These are phyloP conservation scores for Citrus glauca DNA, from an alignment of 345 rosid species.

Conservation along the genomic window DNA sequence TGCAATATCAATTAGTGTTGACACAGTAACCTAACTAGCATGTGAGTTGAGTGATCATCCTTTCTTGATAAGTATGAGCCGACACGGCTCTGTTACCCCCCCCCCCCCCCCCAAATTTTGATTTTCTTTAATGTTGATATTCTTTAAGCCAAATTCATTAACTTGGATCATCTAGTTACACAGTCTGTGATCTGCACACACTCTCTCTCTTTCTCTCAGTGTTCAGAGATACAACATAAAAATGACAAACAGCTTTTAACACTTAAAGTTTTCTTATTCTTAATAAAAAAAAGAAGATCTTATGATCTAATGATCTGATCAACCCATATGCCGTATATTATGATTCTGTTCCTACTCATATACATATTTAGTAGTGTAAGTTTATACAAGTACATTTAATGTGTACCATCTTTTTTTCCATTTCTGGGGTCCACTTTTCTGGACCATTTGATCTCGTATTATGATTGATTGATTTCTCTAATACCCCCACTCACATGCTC, in stretches of 20 bases:
- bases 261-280: neutral
- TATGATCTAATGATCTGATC: neutral
- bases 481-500: slow-evolving; percentile 31
- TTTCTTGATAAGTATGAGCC: slow-evolving; percentile 28
- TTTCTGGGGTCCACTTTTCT: slow-evolving; percentile 1
- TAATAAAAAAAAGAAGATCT: neutral
- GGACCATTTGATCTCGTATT: slow-evolving; percentile 9
- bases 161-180: slow-evolving; percentile 19
- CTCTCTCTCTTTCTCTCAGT: neutral
- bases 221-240: slow-evolving; percentile 7
- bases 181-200: slow-evolving; percentile 9
- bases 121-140: no score
- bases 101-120: no score
- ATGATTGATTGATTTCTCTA: slow-evolving; percentile 19
- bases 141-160: neutral
- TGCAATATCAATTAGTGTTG: neutral
- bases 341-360: neutral
- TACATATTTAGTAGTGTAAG: neutral
- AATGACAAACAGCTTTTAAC: slow-evolving; percentile 24
- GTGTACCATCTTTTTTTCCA: slow-evolving; percentile 11
- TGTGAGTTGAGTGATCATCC: slow-evolving; percentile 22
- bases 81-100: slow-evolving; percentile 19
- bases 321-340: neutral
- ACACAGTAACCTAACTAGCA: slow-evolving; percentile 24
- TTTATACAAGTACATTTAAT: slow-evolving; percentile 27